These are phyloP conservation scores for Babesia microti DNA, from an alignment of 169 alveolate genomes.

Conservation along the genomic window DNA sequence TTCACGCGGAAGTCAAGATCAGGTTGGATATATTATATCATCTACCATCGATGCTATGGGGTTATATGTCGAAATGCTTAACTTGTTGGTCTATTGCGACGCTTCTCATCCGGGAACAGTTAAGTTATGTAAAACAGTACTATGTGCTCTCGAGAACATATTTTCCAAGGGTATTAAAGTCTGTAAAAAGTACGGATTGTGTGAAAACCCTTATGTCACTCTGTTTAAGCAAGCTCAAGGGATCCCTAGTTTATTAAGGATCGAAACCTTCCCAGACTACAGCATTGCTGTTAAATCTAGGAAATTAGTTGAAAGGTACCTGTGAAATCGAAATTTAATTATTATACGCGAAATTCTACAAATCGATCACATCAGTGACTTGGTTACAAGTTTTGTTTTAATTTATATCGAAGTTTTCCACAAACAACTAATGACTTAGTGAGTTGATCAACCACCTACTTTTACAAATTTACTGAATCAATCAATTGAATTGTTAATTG, in stretches of 20 bases:
- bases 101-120: constrained; percentile 69
- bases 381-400: too few species aligned
- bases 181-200: constrained; percentile 51
- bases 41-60: constrained; percentile 72
- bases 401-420: too few species aligned
- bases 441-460: too few species aligned
- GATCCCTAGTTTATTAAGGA: constrained; percentile 14
- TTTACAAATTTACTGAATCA: too few species aligned
- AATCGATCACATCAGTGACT: too few species aligned
- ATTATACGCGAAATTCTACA: too few species aligned
- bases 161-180: constrained; percentile 65
- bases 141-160: constrained; percentile 68
- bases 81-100: constrained; percentile 65
- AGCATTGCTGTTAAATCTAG: constrained; percentile 31
- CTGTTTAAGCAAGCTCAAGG: constrained; percentile 60
- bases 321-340: constrained; percentile 9
- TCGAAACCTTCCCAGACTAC: constrained; percentile 29
- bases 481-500: too few species aligned
- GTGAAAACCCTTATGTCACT: constrained; percentile 72
- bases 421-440: too few species aligned
- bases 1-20: constrained; percentile 63
- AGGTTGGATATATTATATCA: constrained; percentile 69
- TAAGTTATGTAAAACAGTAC: constrained; percentile 65
- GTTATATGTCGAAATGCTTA: constrained; percentile 67
- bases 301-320: constrained; percentile 2